Evolutionary conservation across 78 protist genomes (phyloP), one percentile per base, ranked within the genome.

Genomic region (Andalucia godoyi): DNA sequence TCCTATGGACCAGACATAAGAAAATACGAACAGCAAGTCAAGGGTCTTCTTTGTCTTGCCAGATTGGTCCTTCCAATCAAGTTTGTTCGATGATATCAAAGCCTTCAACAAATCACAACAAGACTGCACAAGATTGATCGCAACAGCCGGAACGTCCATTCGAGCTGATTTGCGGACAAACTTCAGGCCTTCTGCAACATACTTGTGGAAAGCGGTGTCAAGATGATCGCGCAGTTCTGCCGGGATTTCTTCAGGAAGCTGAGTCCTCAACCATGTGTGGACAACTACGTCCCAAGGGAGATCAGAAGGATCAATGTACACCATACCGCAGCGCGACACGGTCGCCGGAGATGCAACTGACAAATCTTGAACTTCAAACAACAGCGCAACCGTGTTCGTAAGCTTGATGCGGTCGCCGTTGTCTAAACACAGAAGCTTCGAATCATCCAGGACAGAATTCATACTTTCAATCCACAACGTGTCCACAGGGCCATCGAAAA

Each of bases 321-420:
- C 94, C 88, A 89, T 89, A 36, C 94, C 94, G 49, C 87, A 80
- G 1, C 94, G 76, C 4, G 83, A 71, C 29, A 89, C 89, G 34
- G 94, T 89, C 36, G 94, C 94, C 0, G 94, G 94, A 9, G 94
- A 89, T 2, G 94, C 94, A 21, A 74, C 86, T n/a, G 80, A 53
- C 13, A 89, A 68, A 69, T 89, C 88, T 33, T 66, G 62, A 17
- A 84, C 90, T 47, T 89, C 94, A 54, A 89, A 89, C 29, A 81
- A 25, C 81, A 85, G 61, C 36, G 33, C 47, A 66, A 78, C 46
- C 30, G 79, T 73, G 39, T 29, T 42, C 51, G 68, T 70, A 25
- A 89, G 82, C 80, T 79, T 81, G 51, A 89, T 84, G 27, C 94
- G 83, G 66, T 80, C 86, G 25, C 86, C 79, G 72, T 89, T 89